Evolutionary conservation across 2,329 filamentous ascomycete species (phyloP).

Genomic region (Cercospora citrullina): DNA sequence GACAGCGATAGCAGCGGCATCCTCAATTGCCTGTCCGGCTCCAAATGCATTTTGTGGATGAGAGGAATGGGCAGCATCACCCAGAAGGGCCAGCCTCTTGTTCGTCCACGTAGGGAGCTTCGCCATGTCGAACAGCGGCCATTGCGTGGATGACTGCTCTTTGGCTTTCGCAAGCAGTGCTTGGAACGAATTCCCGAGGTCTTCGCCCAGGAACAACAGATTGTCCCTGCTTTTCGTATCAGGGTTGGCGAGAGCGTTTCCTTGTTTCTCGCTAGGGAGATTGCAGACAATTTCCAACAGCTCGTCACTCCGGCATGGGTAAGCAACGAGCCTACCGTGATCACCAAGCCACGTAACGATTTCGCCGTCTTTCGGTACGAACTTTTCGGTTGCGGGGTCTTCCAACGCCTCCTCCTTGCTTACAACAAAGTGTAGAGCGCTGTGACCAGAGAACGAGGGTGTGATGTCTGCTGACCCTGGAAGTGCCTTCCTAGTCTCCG

Average conservation of each 20-base stretch:
- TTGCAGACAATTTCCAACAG: constrained; percentile 51
- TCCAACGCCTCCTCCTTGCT: constrained; percentile 46
- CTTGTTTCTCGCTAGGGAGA: constrained; percentile 35
- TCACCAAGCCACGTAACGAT: constrained; percentile 48
- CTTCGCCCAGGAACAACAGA: constrained; percentile 12
- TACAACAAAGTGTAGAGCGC: constrained; percentile 59
- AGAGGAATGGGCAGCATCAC: constrained; percentile 70
- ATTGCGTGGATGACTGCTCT: constrained; percentile 51
- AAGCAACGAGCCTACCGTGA: constrained; percentile 51
- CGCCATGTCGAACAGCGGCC: constrained; percentile 64
- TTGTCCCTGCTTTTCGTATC: not conserved
- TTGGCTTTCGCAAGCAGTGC: constrained; percentile 44
- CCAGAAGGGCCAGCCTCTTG: constrained; percentile 58
- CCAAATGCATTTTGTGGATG: constrained; percentile 63
- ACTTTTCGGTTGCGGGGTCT: constrained; percentile 44
- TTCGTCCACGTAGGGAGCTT: constrained; percentile 57
- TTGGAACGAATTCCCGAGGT: constrained; percentile 39
- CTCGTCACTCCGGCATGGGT: constrained; percentile 50
- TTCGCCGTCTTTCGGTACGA: constrained; percentile 38
- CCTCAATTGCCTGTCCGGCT: constrained; percentile 65
- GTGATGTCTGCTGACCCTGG: constrained; percentile 24
- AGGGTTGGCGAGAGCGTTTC: not conserved
- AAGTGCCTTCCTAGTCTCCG: constrained; percentile 28
- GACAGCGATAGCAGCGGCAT: constrained; percentile 60
- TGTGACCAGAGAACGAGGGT: constrained; percentile 50